phyloP scores from a whole-genome alignment of 1,284 basidiomycete species.

The Malassezia arunalokei region DNA sequence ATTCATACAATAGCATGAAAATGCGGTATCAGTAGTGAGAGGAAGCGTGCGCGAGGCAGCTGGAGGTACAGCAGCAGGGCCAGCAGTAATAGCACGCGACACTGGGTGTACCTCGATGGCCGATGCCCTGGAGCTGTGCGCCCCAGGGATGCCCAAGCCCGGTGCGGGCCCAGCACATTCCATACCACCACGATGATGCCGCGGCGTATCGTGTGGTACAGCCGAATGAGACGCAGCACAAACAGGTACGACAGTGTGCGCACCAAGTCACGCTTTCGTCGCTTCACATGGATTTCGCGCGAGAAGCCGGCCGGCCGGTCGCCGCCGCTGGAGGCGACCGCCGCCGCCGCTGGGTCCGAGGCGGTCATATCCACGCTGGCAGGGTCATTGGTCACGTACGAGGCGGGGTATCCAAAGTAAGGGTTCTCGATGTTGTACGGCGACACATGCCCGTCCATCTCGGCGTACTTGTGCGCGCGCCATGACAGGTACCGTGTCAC shows the following conservation, averaged over 20 bases:
- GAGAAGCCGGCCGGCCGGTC: background rate
- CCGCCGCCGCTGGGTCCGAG: conserved; percentile 2
- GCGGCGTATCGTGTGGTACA: conserved; percentile 23
- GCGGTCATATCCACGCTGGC: conserved; percentile 5
- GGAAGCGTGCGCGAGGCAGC: background rate
- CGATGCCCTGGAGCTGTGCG: background rate
- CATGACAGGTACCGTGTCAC: conserved; percentile 28
- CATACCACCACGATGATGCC: background rate
- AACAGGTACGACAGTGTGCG: conserved; percentile 43
- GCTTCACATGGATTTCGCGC: conserved; percentile 23
- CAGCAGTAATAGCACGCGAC: conserved; percentile 2
- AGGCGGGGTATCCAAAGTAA: conserved; percentile 66
- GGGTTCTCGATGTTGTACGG: conserved; percentile 55
- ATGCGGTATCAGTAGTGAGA: background rate
- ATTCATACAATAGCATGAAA: background rate
- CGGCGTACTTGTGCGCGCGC: conserved; percentile 25
- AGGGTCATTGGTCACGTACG: conserved; percentile 23
- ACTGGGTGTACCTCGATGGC: background rate
- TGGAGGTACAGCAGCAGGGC: background rate
- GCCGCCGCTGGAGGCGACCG: background rate
- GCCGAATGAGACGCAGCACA: conserved; percentile 32
- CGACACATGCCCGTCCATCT: conserved; percentile 32
- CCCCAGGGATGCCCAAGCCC: conserved; percentile 2
- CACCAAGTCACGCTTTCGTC: conserved; percentile 37
- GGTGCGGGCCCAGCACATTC: conserved; percentile 1